Percentiles rank a stretch among this genome's conserved stretches.
phyloP scores from a whole-genome alignment of 495 filamentous ascomycete genomes.

The Aspergillus steynii region DNA sequence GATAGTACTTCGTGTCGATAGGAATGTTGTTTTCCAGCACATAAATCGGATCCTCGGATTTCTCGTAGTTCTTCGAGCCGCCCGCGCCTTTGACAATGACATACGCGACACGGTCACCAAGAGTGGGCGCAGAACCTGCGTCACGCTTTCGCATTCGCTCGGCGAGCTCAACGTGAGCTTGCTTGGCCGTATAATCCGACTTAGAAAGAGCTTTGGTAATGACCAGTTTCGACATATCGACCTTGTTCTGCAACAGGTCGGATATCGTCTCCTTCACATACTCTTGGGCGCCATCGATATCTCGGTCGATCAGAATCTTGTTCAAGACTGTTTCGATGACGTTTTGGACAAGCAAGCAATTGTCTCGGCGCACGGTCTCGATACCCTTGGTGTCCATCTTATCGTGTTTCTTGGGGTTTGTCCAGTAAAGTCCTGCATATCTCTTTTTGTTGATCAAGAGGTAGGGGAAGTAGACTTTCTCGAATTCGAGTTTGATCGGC shows the following conservation, averaged over 20 bases:
- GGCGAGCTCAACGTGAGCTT: constrained; percentile 93
- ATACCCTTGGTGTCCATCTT: constrained; percentile 99
- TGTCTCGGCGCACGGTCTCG: constrained; percentile 95
- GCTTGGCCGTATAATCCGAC: constrained; percentile 76
- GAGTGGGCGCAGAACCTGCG: constrained; percentile 86
- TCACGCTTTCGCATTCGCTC: constrained; percentile 96
- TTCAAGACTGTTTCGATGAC: constrained; percentile 96
- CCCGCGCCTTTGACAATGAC: constrained; percentile 93
- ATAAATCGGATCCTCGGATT: constrained; percentile 93
- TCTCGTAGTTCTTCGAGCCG: constrained; percentile 90
- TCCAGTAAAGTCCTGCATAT: constrained; percentile 97
- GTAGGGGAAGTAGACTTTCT: constrained; percentile 99
- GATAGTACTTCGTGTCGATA: constrained; percentile 98
- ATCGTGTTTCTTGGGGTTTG: constrained; percentile 88
- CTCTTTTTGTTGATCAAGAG: constrained; percentile 99
- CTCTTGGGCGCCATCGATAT: constrained; percentile 89
- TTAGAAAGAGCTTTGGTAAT: constrained; percentile 98
- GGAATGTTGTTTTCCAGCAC: constrained; percentile 97
- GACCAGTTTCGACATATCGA: constrained; percentile 99
- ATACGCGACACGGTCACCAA: constrained; percentile 97
- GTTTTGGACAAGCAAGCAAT: constrained; percentile 91
- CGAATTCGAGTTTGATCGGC: constrained; percentile 98
- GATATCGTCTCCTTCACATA: constrained; percentile 96
- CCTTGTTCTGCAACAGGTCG: constrained; percentile 92
- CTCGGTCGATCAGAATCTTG: constrained; percentile 92